phyloP scores from a whole-genome alignment of 331 rosid species.

The Quercus lobata region DNA sequence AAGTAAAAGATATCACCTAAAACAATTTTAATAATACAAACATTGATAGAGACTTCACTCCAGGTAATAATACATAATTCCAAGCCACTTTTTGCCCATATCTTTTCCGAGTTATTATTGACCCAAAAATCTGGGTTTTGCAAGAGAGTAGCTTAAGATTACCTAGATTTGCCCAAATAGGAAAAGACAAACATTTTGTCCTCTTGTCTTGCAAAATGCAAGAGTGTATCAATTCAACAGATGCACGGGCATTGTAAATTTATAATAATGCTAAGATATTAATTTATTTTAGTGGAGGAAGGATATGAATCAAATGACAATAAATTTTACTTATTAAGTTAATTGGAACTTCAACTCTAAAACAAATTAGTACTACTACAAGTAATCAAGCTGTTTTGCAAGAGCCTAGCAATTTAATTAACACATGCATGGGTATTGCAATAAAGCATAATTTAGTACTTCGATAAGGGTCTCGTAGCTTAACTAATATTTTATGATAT shows the following conservation, averaged over 20 bases:
- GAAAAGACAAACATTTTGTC: neutral
- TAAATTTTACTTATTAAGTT: too few species aligned
- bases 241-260: neutral
- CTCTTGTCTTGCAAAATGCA: conserved; percentile 1
- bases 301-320: too few species aligned
- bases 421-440: too few species aligned
- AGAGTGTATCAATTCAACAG: neutral
- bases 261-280: too few species aligned
- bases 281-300: too few species aligned
- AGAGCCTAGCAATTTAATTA: too few species aligned
- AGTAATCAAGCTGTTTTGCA: too few species aligned
- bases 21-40: neutral
- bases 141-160: neutral
- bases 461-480: too few species aligned
- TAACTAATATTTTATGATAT: too few species aligned
- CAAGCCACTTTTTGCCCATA: neutral
- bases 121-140: neutral
- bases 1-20: conserved; percentile 11
- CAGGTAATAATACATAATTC: conserved; percentile 4
- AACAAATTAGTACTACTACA: too few species aligned
- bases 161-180: neutral
- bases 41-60: conserved; percentile 16
- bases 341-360: too few species aligned
- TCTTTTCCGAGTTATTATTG: neutral
- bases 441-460: too few species aligned